A percentile compares a stretch with the other conserved stretches of the same genome.
These are phyloP conservation scores for Leptoxyphium fumago DNA, from an alignment of 2,329 filamentous ascomycete species.

Conservation along the genomic window DNA sequence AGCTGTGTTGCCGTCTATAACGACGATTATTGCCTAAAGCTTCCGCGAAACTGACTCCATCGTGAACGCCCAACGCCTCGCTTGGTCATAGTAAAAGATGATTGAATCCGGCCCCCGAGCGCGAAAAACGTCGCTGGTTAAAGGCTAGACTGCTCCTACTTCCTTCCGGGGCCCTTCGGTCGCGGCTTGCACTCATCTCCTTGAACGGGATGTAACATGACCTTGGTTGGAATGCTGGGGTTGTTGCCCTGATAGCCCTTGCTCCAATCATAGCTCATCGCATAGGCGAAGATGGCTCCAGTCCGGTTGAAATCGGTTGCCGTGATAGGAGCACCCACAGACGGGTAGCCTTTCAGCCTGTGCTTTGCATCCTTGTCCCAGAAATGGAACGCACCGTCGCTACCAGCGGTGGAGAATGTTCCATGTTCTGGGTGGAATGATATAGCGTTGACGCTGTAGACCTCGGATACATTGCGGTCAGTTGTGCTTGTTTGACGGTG, in stretches of 20 bases:
- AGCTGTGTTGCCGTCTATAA: too few relatives aligned
- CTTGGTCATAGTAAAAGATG: background rate
- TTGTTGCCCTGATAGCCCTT: slow-evolving; percentile 86
- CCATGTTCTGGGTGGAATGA: slow-evolving; percentile 94
- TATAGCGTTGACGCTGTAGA: slow-evolving; percentile 92
- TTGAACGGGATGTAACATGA: slow-evolving; percentile 34
- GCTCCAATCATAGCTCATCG: slow-evolving; percentile 94
- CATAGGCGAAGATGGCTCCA: slow-evolving; percentile 49
- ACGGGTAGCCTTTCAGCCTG: slow-evolving; percentile 48
- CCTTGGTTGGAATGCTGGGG: slow-evolving; percentile 36
- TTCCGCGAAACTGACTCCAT: background rate
- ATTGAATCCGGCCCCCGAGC: background rate
- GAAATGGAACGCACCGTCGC: slow-evolving; percentile 92
- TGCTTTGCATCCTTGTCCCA: slow-evolving; percentile 57
- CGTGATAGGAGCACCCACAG: slow-evolving; percentile 61
- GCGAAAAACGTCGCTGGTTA: background rate
- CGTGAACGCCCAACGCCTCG: background rate
- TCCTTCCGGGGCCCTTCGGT: slow-evolving; percentile 17
- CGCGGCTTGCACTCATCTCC: slow-evolving; percentile 37
- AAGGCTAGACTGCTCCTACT: background rate
- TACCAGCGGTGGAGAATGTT: slow-evolving; percentile 94
- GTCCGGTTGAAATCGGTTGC: slow-evolving; percentile 81
- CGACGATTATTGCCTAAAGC: too few relatives aligned
- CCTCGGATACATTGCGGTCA: slow-evolving; percentile 58
- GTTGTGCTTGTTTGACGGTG: slow-evolving; percentile 65